Percentiles rank a stretch among this genome's conserved stretches.
Evolutionary conservation across 805 yeast genomes (phyloP).

Genomic region (Brettanomyces nanus): DNA sequence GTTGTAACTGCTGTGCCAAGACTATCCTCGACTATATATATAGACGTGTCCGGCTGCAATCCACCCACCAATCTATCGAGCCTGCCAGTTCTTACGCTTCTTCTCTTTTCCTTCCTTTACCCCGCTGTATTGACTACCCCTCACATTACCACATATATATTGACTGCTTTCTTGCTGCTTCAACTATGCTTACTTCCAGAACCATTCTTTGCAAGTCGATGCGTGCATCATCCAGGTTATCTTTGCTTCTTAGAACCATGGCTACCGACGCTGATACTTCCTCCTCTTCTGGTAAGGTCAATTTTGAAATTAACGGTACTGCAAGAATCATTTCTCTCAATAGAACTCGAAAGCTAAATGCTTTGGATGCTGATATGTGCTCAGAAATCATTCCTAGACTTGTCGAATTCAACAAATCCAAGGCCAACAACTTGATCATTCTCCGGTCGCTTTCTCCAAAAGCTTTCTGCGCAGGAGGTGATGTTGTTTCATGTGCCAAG

Average conservation of each 20-base stretch:
- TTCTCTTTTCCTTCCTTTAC: too few relatives aligned
- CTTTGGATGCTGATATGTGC: conserved; percentile 73
- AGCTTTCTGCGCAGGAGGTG: conserved; percentile 95
- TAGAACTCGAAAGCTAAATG: conserved; percentile 78
- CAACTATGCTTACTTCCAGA: neutral
- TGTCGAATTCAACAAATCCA: conserved; percentile 66
- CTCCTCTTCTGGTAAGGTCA: conserved; percentile 29
- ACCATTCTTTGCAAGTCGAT: neutral
- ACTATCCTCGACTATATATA: too few relatives aligned
- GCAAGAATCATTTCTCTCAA: conserved; percentile 72
- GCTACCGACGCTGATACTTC: conserved; percentile 5
- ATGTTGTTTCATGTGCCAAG: conserved; percentile 73
- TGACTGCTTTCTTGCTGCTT: too few relatives aligned
- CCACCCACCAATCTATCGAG: too few relatives aligned
- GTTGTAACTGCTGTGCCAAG: too few relatives aligned
- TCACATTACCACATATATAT: too few relatives aligned
- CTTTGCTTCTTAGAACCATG: neutral
- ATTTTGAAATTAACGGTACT: conserved; percentile 51
- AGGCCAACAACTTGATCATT: conserved; percentile 54
- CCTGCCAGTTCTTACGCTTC: too few relatives aligned
- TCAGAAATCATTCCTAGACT: conserved; percentile 62
- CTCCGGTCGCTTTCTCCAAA: conserved; percentile 58
- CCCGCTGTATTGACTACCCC: too few relatives aligned
- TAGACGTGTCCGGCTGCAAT: too few relatives aligned
- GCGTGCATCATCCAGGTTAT: neutral